Evolutionary conservation across 768 basidiomycete genomes (phyloP), one percentile per base, ranked within the genome.

Genomic region (Boletus eberwhitei): DNA sequence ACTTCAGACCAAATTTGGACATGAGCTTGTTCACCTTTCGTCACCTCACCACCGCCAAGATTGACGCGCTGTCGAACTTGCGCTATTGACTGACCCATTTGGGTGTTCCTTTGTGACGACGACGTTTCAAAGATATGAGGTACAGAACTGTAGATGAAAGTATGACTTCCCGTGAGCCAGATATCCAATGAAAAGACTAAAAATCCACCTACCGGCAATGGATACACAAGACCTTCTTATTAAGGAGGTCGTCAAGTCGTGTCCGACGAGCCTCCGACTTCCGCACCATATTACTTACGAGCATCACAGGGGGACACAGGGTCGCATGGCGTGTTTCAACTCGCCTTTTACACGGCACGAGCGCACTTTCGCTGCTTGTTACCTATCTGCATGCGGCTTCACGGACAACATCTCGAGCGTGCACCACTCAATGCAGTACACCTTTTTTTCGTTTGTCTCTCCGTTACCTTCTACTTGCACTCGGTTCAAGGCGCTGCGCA

Each of bases 1-100:
- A 17, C 49, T 70, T 69, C 24, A 70, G 26, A 22, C 67, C 68
- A 17, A 34, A 71, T 70, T 59, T 48, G 64, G 71, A 49, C 9
- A 36, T 48, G 64, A 44, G 48, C 55, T 72, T 72, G 69, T 71
- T 58, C 52, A 8, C 36, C 29, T 37, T 38, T 50, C 31, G 11
- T 31, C 51, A 29, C 48, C 16, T 54, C 50, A 50, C 48, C 26
- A 40, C 32, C 36, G 11, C 24, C 21, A 5, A 29, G 26, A 19
- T 14, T 44, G 12, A 52, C 12, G 37, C 29, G 35, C 24, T 24
- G 39, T 31, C 46, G 51, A 19, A 38, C 17, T 26, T 17, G 3
- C 34, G 26, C 45, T 4, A 49, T 32, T 19, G 7, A 24, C 36
- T 3, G n/a, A 46, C 57, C 13, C 43, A 49, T 68, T 59, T 57